Base-by-base conservation (phyloP, 805 yeast species). In the Cyberlindnera saturnus region DNA sequence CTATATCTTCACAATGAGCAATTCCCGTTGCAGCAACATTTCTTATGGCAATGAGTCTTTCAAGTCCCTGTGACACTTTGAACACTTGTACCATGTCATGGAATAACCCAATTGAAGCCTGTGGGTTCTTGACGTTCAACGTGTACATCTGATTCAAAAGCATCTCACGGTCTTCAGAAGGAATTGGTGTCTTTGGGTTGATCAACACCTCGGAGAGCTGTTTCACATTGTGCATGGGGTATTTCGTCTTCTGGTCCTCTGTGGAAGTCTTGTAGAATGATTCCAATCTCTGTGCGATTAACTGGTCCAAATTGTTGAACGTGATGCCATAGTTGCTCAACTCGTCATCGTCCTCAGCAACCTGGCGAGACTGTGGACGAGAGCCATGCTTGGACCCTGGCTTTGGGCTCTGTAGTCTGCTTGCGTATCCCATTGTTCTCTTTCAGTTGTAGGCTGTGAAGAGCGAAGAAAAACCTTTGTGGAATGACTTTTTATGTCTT, bases 271-370 rank as follows among this genome's bases (percentile, higher is more conserved):
- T 49, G 15, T 47, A 36, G 32, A 57, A 42, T 3, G 41, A 45
- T 10, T 49, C 57, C n/a, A 57, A 36, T 18, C 60, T 40, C 7
- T 48, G 45, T 16, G 53, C 49, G 23, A 56, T 48, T 36, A 50
- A 36, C 39, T 56, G 59, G 45, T 57, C 60, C 31, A 57, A 33
- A 36, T 57, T 57, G 26, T 52, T 57, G 36, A 55, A 54, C 20
- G 45, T 50, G 35, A 57, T 47, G 28, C 57, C 55, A 20, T 51
- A 45, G 9, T 51, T 31, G 29, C 51, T 42, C 32, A 54, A 57
- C 19, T 48, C 40, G 15, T 56, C 54, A 17, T 51, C 57, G 11
- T 45, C 48, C 14, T 44, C 48, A 14, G 47, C 45, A 31, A 14
- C 40, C 29, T 32, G 35, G 11, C 52, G 45, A 11, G 49, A 45